These are phyloP conservation scores for Talaromyces adpressus DNA, from an alignment of 495 filamentous ascomycete species.

Conservation along the genomic window DNA sequence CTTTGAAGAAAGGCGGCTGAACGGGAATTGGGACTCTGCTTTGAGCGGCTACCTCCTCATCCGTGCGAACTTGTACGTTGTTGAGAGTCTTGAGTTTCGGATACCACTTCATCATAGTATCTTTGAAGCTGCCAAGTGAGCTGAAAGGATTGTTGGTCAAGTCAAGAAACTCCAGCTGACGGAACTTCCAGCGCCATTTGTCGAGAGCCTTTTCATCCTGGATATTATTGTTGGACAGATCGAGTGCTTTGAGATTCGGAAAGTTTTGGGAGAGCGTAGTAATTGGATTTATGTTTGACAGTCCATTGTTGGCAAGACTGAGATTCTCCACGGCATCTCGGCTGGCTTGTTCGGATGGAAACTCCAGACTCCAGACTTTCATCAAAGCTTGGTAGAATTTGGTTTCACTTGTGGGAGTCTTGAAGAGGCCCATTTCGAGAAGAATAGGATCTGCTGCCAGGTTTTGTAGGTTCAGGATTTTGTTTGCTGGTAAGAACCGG, in stretches of 20 bases:
- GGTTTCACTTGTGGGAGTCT: conserved; percentile 56
- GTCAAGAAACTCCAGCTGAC: conserved; percentile 67
- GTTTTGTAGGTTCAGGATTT: conserved; percentile 73
- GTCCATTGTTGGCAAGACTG: conserved; percentile 67
- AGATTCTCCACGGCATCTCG: conserved; percentile 68
- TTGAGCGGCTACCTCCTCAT: conserved; percentile 52
- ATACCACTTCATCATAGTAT: conserved; percentile 74
- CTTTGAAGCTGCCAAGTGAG: conserved; percentile 51
- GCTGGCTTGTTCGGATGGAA: conserved; percentile 57
- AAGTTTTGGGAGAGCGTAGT: conserved; percentile 66
- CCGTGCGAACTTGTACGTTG: conserved; percentile 60
- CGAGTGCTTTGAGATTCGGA: conserved; percentile 75
- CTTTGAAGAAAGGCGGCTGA: conserved; percentile 61
- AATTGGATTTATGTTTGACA: conserved; percentile 62
- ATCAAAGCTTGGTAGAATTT: conserved; percentile 90
- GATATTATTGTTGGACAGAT: conserved; percentile 75
- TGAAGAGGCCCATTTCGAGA: conserved; percentile 66
- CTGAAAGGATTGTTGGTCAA: conserved; percentile 69
- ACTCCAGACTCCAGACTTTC: conserved; percentile 66
- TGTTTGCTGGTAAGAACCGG: conserved; percentile 62
- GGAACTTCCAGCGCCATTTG: conserved; percentile 72
- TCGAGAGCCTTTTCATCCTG: conserved; percentile 48
- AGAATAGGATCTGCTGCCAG: conserved; percentile 64
- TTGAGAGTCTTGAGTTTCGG: conserved; percentile 69
- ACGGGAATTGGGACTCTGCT: conserved; percentile 61